Evolutionary conservation across 2,329 filamentous ascomycete genomes (phyloP).

Genomic region (Aureobasidium subglaciale): DNA sequence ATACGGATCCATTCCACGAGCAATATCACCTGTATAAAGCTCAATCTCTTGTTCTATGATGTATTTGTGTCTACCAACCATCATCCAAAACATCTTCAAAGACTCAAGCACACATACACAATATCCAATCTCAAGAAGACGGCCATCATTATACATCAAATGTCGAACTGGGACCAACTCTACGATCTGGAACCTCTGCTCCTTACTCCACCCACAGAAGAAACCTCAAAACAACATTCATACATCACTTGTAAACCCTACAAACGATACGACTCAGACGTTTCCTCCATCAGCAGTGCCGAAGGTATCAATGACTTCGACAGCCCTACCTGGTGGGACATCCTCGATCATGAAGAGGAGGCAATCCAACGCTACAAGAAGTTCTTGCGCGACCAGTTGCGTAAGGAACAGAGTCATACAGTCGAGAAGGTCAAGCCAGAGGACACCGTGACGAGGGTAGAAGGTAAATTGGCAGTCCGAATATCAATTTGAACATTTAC

Average conservation of each 20-base stretch:
- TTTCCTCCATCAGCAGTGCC: background rate
- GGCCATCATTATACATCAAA: no score
- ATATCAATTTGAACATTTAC: background rate
- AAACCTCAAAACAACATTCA: background rate
- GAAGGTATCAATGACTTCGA: background rate
- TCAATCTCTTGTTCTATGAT: background rate
- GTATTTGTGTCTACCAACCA: no score
- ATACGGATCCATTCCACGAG: background rate
- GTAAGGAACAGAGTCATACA: background rate
- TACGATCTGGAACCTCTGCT: background rate
- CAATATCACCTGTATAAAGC: background rate
- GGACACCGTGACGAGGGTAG: background rate
- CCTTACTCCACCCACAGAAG: background rate
- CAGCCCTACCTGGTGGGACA: background rate
- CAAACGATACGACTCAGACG: constrained; percentile 5
- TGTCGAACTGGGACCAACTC: constrained; percentile 2
- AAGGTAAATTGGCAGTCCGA: background rate
- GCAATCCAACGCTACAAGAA: background rate
- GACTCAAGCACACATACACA: background rate
- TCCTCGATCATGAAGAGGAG: background rate
- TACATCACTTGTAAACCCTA: background rate
- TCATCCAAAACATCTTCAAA: background rate
- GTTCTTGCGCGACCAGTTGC: background rate
- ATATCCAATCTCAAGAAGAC: background rate
- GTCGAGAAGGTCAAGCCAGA: background rate